Evolutionary conservation across 2,329 filamentous ascomycete genomes (phyloP).

Genomic region (Aspergillaceae sp.): DNA sequence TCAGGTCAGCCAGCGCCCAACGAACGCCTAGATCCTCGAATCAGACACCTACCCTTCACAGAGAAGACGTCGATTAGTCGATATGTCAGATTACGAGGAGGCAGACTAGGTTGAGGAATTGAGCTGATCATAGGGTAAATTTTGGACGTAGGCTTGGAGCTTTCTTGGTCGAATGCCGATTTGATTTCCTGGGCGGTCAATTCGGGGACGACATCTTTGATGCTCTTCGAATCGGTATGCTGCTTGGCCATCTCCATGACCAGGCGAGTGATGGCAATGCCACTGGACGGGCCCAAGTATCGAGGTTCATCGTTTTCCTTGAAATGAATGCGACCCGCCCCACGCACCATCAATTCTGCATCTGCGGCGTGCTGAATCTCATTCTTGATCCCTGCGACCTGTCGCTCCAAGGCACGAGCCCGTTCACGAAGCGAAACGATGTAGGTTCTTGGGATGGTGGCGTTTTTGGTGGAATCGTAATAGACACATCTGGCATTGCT

Average conservation of each 20-base stretch:
- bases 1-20: slow-evolving; percentile 11
- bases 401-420: slow-evolving; percentile 70
- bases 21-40: neutral
- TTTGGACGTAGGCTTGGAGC: slow-evolving; percentile 60
- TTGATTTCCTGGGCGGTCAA: slow-evolving; percentile 56
- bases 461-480: slow-evolving; percentile 79
- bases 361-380: slow-evolving; percentile 63
- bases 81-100: slow-evolving; percentile 64
- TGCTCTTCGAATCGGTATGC: slow-evolving; percentile 81
- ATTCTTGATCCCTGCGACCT: slow-evolving; percentile 69
- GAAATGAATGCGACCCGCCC: slow-evolving; percentile 75
- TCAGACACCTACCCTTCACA: slow-evolving; percentile 57
- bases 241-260: slow-evolving; percentile 96
- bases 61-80: slow-evolving; percentile 77
- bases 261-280: slow-evolving; percentile 86
- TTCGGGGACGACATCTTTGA: slow-evolving; percentile 85
- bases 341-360: slow-evolving; percentile 76
- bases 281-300: slow-evolving; percentile 87
- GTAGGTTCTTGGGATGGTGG: slow-evolving; percentile 81
- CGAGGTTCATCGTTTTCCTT: slow-evolving; percentile 80
- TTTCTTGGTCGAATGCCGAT: slow-evolving; percentile 60
- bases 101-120: slow-evolving; percentile 66
- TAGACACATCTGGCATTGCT: slow-evolving; percentile 91
- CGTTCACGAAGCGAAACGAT: slow-evolving; percentile 85
- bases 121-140: slow-evolving; percentile 86